Evolutionary conservation across 331 rosid genomes (phyloP), one percentile per base, ranked within the genome.

Genomic region (Rhamnella rubrinervis): DNA sequence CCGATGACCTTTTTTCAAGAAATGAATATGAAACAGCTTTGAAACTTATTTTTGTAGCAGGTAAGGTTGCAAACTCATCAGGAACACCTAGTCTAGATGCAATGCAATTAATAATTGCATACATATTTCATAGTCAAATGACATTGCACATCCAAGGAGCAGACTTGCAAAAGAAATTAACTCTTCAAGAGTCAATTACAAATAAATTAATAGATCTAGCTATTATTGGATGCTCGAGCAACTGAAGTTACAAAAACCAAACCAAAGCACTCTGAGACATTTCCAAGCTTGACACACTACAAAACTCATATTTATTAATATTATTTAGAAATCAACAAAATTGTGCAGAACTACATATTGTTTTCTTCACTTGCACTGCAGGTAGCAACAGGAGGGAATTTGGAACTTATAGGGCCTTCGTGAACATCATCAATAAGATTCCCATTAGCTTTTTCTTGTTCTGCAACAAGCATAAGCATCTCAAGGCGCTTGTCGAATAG

Each of bases 401-500:
- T 39, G 35, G 67, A 60, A 51, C 49, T 51, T 70, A 50, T 21
- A 31, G 31, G 66, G 46, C 55, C 66, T n/a, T 71, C 63, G 35
- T 66, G 66, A 31, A 75, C 18, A 46, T 69, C 78, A 28, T 77
- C 75, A 15, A 60, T 53, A n/a, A 51, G 76, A 66, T 61, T 39
- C 59, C 63, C 74, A 59, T 55, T 70, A 26, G 77, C 73, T 23
- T 87, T 84, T 85, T 90, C 98, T 74, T 71, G 89, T 80, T 90
- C 88, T 20, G 97, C 98, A 46, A 88, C 86, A 62, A 81, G 56
- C 96, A 93, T 69, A 67, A 90, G 91, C 95, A 90, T 88, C 84
- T 88, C 96, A 3, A 93, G 95, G 72, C 96, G 96, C 75, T 87
- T 87, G 81, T 90, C 97, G 72, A 93, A 90, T 56, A 86, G 85